These are phyloP conservation scores for Yamadazyma laniorum DNA, from an alignment of 805 yeast species.

Conservation along the genomic window DNA sequence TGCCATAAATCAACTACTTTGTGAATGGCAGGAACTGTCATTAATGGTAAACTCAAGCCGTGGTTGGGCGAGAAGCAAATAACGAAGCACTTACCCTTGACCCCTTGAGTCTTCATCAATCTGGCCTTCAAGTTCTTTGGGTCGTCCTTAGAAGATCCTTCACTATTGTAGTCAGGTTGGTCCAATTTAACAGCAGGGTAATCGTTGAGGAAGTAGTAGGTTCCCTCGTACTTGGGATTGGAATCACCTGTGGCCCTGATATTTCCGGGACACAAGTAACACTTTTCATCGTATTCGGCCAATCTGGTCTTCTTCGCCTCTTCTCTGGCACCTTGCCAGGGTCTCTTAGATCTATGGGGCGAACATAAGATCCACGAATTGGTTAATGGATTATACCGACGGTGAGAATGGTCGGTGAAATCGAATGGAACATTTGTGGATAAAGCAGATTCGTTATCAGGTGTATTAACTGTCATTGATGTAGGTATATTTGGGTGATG, in stretches of 20 bases:
- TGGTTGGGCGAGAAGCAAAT: conserved; percentile 74
- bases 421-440: conserved; percentile 37
- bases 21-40: conserved; percentile 45
- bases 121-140: conserved; percentile 31
- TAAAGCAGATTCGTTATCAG: conserved; percentile 2
- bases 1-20: conserved; percentile 64
- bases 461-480: conserved; percentile 4
- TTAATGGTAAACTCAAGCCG: conserved; percentile 61
- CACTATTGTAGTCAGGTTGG: conserved; percentile 45
- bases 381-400: conserved; percentile 69
- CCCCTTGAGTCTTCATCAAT: conserved; percentile 55
- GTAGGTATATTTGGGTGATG: not conserved
- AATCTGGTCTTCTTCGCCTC: conserved; percentile 36
- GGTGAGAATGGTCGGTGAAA: conserved; percentile 59
- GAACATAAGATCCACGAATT: conserved; percentile 68
- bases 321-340: conserved; percentile 79
- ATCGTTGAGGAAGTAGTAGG: conserved; percentile 66
- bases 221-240: conserved; percentile 56
- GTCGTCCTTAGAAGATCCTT: conserved; percentile 14
- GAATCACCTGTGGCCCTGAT: conserved; percentile 57
- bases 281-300: conserved; percentile 60
- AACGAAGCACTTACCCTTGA: conserved; percentile 66
- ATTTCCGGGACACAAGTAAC: conserved; percentile 75
- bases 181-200: conserved; percentile 65
- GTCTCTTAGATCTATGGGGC: conserved; percentile 75